Conservation (phyloP, 148 eudicot species). For the Vaccinium darrowii region DNA sequence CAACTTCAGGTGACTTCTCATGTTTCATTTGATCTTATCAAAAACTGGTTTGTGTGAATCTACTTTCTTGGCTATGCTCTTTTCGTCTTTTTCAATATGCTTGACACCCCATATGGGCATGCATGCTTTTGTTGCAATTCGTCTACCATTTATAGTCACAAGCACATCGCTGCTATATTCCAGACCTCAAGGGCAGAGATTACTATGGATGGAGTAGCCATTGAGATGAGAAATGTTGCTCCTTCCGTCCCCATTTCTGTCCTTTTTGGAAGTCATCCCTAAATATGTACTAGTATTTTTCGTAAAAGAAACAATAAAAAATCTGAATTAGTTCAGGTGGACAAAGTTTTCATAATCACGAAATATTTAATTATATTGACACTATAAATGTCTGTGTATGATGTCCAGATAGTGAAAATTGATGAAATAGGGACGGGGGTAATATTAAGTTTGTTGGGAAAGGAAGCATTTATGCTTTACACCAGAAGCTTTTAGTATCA, state of each 20-base stretch:
- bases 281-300: neutral
- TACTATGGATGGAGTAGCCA: neutral
- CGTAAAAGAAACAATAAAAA: neutral
- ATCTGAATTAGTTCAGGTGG: neutral
- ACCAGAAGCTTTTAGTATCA: neutral
- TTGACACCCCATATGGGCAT: neutral
- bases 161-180: neutral
- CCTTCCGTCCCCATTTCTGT: neutral
- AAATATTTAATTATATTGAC: neutral
- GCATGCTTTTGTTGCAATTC: neutral
- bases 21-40: neutral
- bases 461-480: neutral
- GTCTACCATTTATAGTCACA: neutral
- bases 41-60: too few species aligned
- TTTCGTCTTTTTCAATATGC: neutral
- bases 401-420: neutral
- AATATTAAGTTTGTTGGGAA: neutral
- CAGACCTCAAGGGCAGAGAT: neutral
- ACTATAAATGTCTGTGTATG: neutral
- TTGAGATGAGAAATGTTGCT: neutral
- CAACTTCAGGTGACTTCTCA: constrained; percentile 65
- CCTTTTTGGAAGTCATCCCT: neutral
- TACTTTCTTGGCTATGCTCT: neutral
- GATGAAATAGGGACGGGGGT: neutral
- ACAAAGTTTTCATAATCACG: neutral